These are phyloP conservation scores for Sphagnum tenellum DNA, from an alignment of 225 moss, liverwort and hornwort species.

Conservation along the genomic window DNA sequence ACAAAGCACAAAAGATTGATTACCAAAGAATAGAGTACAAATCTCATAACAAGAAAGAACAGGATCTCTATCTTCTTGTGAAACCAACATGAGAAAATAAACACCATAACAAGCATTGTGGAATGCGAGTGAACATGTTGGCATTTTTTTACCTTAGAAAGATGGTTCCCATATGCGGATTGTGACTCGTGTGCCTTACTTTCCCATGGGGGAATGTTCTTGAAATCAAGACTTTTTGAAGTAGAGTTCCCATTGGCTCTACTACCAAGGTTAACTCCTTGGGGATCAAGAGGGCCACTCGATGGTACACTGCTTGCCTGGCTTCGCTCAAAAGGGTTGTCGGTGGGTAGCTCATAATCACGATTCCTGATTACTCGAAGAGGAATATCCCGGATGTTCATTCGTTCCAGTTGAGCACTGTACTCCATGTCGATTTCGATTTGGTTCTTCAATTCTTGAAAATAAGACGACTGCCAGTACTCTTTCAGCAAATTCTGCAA, in stretches of 20 bases:
- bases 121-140: too few species aligned
- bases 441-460: conserved; percentile 14
- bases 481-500: conserved; percentile 30
- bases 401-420: conserved; percentile 30
- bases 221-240: neutral
- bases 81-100: too few species aligned
- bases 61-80: too few species aligned
- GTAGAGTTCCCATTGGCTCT: neutral
- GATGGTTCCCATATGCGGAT: too few species aligned
- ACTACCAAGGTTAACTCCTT: neutral
- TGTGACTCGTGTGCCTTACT: neutral
- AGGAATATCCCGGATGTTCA: conserved; percentile 13
- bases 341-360: neutral
- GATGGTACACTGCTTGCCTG: conserved; percentile 2
- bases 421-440: conserved; percentile 20
- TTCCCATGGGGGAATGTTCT: conserved; percentile 4
- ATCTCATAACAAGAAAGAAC: too few species aligned
- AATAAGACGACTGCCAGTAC: conserved; percentile 23
- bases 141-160: too few species aligned
- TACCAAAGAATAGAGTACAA: too few species aligned
- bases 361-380: conserved; percentile 3
- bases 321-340: conserved; percentile 6
- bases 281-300: conserved; percentile 5
- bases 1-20: too few species aligned
- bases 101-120: too few species aligned